Evolutionary conservation across 2,329 filamentous ascomycete species (phyloP).

Genomic region (Celoporthe dispersa): DNA sequence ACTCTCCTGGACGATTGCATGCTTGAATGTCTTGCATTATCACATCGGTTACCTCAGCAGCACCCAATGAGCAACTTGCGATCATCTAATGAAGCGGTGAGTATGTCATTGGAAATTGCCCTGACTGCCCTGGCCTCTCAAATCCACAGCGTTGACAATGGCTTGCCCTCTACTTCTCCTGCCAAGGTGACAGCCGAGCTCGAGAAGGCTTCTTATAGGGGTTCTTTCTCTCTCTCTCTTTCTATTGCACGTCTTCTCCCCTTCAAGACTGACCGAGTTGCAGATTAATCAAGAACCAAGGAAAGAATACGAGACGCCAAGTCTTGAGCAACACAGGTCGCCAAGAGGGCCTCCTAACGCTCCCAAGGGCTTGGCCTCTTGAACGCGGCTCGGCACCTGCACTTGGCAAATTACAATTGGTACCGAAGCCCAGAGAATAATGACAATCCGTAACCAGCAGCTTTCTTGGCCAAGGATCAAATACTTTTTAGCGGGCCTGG

Average conservation of each 20-base stretch:
- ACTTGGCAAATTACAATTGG: conserved; percentile 11
- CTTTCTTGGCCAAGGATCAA: conserved; percentile 15
- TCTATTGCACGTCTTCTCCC: not conserved
- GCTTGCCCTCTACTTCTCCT: not conserved
- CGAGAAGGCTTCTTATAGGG: no score
- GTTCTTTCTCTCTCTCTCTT: not conserved
- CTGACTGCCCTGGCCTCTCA: not conserved
- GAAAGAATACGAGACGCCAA: conserved; percentile 15
- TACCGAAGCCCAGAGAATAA: not conserved
- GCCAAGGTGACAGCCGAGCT: not conserved
- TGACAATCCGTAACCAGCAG: not conserved
- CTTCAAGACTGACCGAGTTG: not conserved
- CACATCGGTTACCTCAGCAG: not conserved
- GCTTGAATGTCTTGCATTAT: no score
- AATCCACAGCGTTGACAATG: not conserved
- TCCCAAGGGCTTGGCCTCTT: conserved; percentile 17
- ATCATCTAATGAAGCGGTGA: not conserved
- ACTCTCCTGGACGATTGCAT: no score
- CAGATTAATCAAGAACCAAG: not conserved
- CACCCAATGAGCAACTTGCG: not conserved
- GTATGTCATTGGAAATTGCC: not conserved
- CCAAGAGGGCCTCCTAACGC: not conserved
- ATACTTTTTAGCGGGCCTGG: not conserved
- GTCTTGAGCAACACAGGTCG: not conserved
- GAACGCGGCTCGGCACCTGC: conserved; percentile 7